phyloP scores from a whole-genome alignment of 345 rosid species.

The Garcia nutans region DNA sequence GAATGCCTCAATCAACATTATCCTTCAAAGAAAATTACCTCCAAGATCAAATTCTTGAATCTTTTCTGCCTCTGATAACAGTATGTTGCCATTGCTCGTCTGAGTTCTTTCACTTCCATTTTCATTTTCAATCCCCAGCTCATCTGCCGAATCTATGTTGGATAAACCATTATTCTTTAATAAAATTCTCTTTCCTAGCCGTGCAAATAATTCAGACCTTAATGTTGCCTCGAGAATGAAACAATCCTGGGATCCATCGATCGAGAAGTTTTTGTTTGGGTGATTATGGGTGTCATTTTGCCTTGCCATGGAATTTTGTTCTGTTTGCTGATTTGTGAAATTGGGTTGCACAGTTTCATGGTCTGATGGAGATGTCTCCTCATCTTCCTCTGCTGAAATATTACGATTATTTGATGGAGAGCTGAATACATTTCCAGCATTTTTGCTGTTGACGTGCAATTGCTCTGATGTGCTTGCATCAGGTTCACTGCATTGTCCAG shows the following conservation, averaged over 20 bases:
- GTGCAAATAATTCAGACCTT: conserved; percentile 79
- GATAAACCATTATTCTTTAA: conserved; percentile 43
- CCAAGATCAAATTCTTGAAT: conserved; percentile 37
- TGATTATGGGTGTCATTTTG: conserved; percentile 21
- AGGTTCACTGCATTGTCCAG: conserved; percentile 79
- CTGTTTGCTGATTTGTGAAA: conserved; percentile 34
- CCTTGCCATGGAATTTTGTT: conserved; percentile 34
- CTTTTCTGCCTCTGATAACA: conserved; percentile 42
- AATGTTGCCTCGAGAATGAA: conserved; percentile 77
- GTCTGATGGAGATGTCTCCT: conserved; percentile 51
- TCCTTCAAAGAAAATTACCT: conserved; percentile 40
- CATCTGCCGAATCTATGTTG: conserved; percentile 42
- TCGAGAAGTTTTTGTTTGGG: conserved; percentile 21
- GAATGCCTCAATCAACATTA: not conserved
- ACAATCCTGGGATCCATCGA: conserved; percentile 43
- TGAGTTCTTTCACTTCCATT: conserved; percentile 63
- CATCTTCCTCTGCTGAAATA: conserved; percentile 61
- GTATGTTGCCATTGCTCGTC: conserved; percentile 46
- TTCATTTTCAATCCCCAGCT: conserved; percentile 51
- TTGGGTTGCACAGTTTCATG: conserved; percentile 41
- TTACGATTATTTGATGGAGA: conserved; percentile 55
- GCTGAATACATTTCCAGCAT: conserved; percentile 41
- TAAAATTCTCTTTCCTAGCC: conserved; percentile 48
- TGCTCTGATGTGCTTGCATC: conserved; percentile 89
- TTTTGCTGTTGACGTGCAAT: conserved; percentile 49